Evolutionary conservation across 805 yeast species (phyloP).

Genomic region (Hyphopichia homilentoma): DNA sequence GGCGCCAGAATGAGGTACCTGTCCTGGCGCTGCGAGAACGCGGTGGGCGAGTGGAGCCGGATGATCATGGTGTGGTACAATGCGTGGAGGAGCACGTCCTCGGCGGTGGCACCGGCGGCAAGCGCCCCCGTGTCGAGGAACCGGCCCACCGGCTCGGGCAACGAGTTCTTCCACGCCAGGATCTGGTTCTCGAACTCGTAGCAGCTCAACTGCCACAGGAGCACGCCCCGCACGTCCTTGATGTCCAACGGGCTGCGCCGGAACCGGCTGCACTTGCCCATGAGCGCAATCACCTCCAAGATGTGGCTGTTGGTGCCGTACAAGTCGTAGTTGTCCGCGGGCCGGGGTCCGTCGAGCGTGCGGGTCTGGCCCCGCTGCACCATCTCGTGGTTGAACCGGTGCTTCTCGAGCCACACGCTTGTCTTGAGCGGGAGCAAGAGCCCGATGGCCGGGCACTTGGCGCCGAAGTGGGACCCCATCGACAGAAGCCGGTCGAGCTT

Average conservation of each 20-base stretch:
- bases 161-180: slow-evolving; percentile 9
- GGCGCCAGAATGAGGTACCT: slow-evolving; percentile 10
- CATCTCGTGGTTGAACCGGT: slow-evolving; percentile 2
- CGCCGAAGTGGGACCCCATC: slow-evolving; percentile 9
- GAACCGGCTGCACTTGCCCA: slow-evolving; percentile 10
- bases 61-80: slow-evolving; percentile 13
- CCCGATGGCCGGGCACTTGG: slow-evolving; percentile 10
- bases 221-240: slow-evolving; percentile 10
- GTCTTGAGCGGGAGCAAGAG: slow-evolving; percentile 9
- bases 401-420: slow-evolving; percentile 7
- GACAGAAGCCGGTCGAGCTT: slow-evolving; percentile 11
- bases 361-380: slow-evolving; percentile 7
- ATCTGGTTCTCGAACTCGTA: slow-evolving; percentile 12
- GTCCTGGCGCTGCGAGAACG: slow-evolving; percentile 12
- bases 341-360: slow-evolving; percentile 4
- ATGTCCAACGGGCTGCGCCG: slow-evolving; percentile 11
- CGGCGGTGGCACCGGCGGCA: slow-evolving; percentile 2
- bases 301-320: slow-evolving; percentile 10
- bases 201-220: slow-evolving; percentile 14
- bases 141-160: slow-evolving; percentile 6
- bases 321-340: neutral
- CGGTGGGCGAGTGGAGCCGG: slow-evolving; percentile 12
- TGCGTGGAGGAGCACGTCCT: slow-evolving; percentile 10
- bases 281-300: slow-evolving; percentile 10
- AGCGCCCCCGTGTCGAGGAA: slow-evolving; percentile 7